These are phyloP conservation scores for Tricholoma furcatifolium DNA, from an alignment of 768 basidiomycete genomes.

Conservation along the genomic window DNA sequence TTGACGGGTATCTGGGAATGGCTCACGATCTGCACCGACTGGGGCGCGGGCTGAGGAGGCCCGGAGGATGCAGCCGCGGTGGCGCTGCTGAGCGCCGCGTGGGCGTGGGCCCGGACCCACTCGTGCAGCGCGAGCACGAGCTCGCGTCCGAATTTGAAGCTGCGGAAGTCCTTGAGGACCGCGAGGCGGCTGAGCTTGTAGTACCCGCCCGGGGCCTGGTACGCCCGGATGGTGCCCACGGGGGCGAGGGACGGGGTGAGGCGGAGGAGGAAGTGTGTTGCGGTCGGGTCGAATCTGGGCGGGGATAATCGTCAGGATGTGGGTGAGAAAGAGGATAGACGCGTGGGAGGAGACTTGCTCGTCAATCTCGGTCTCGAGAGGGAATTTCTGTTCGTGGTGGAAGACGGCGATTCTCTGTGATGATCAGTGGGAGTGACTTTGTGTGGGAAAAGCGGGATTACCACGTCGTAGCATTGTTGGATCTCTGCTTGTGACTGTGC, in stretches of 20 bases:
- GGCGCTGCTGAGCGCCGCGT: too few relatives aligned
- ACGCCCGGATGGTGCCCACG: slow-evolving; percentile 68
- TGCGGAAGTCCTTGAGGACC: slow-evolving; percentile 64
- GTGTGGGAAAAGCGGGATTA: slow-evolving; percentile 14
- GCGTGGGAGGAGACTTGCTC: slow-evolving; percentile 39
- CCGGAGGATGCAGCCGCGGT: too few relatives aligned
- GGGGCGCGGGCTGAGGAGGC: slow-evolving; percentile 16
- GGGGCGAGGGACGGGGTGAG: slow-evolving; percentile 58
- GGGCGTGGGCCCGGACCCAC: slow-evolving; percentile 53
- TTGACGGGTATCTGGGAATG: slow-evolving; percentile 76
- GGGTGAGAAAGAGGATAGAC: background rate
- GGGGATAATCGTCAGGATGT: background rate
- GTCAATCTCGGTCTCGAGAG: slow-evolving; percentile 75
- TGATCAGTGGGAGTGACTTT: slow-evolving; percentile 1
- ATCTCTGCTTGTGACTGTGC: slow-evolving; percentile 46
- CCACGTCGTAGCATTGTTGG: slow-evolving; percentile 67
- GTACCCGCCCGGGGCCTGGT: slow-evolving; percentile 39
- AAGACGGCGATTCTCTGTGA: slow-evolving; percentile 54
- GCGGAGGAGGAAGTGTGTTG: slow-evolving; percentile 74
- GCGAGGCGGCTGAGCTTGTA: slow-evolving; percentile 77
- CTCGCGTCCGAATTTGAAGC: slow-evolving; percentile 59
- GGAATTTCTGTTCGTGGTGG: slow-evolving; percentile 66
- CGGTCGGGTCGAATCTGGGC: slow-evolving; percentile 56
- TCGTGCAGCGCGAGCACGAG: slow-evolving; percentile 64
- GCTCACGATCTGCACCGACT: slow-evolving; percentile 43